Percentiles rank a stretch among this genome's conserved stretches.
Evolutionary conservation across 2,329 filamentous ascomycete species (phyloP).

Genomic region (Pochonia chlamydosporia): DNA sequence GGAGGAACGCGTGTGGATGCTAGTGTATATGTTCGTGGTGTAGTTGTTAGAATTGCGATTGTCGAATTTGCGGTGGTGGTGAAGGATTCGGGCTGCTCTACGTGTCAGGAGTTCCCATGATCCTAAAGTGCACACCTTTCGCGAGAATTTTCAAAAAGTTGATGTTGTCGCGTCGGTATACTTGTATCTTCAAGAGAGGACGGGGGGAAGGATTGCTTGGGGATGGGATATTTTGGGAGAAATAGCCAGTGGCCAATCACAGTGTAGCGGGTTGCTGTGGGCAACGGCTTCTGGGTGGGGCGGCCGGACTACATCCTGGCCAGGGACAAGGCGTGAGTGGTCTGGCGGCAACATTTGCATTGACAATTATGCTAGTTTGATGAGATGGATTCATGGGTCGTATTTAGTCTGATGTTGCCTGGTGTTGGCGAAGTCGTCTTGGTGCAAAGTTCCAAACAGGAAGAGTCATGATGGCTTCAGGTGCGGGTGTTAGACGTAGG

Average conservation of each 20-base stretch:
- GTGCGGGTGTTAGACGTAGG: no score
- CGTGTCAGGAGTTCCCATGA: slow-evolving; percentile 34
- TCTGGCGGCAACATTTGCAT: no score
- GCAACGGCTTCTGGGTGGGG: slow-evolving; percentile 19
- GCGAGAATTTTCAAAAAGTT: slow-evolving; percentile 23
- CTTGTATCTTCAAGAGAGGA: slow-evolving; percentile 8
- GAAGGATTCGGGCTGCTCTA: slow-evolving; percentile 17
- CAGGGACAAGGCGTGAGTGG: no score
- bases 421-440: no score
- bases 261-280: slow-evolving; percentile 20
- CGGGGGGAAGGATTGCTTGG: slow-evolving; percentile 3
- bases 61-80: slow-evolving; percentile 19
- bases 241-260: slow-evolving; percentile 22
- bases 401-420: no score
- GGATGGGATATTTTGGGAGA: slow-evolving; percentile 21
- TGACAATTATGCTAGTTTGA: no score
- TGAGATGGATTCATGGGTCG: no score
- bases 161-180: slow-evolving; percentile 27
- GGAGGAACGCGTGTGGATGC: slow-evolving; percentile 13
- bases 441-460: no score
- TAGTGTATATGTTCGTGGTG: slow-evolving; percentile 6
- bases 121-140: slow-evolving; percentile 20
- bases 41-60: not conserved
- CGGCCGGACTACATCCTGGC: no score
- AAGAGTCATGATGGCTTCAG: no score